A percentile compares a stretch with the other conserved stretches of the same genome.
These are phyloP conservation scores for Pseudomicrostroma phylloplanum DNA, from an alignment of 1,284 basidiomycete genomes.

Conservation along the genomic window DNA sequence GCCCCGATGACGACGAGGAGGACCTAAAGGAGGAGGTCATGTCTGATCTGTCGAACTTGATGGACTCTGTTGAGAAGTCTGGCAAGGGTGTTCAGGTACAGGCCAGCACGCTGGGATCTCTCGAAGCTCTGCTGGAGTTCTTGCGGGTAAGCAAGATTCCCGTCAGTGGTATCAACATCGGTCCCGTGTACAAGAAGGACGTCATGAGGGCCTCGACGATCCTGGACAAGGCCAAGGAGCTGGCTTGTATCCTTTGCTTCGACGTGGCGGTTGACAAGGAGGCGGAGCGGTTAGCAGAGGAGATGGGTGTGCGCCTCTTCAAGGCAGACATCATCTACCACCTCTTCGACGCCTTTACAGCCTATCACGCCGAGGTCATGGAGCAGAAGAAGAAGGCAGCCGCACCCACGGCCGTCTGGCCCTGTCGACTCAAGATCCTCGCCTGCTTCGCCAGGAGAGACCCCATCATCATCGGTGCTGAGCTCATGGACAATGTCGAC, in stretches of 20 bases:
- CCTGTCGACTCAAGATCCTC: slow-evolving; percentile 84
- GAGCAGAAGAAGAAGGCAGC: slow-evolving; percentile 90
- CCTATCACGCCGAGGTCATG: slow-evolving; percentile 85
- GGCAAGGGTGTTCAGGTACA: slow-evolving; percentile 96
- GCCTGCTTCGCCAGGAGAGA: slow-evolving; percentile 93
- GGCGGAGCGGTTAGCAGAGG: slow-evolving; percentile 81
- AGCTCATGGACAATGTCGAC: slow-evolving; percentile 76
- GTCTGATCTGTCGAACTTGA: slow-evolving; percentile 84
- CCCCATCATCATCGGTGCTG: slow-evolving; percentile 90
- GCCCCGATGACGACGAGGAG: slow-evolving; percentile 93
- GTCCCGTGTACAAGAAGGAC: slow-evolving; percentile 93
- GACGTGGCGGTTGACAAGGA: slow-evolving; percentile 88
- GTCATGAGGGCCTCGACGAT: slow-evolving; percentile 88
- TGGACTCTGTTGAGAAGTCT: slow-evolving; percentile 87
- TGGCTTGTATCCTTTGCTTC: slow-evolving; percentile 92
- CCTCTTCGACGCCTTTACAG: slow-evolving; percentile 92
- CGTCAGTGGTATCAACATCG: slow-evolving; percentile 80
- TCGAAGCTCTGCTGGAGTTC: slow-evolving; percentile 96
- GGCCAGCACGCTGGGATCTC: slow-evolving; percentile 91
- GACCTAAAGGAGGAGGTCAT: slow-evolving; percentile 91
- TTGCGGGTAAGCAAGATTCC: slow-evolving; percentile 92
- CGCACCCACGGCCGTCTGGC: slow-evolving; percentile 93
- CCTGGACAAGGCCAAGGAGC: slow-evolving; percentile 92
- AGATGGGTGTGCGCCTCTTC: slow-evolving; percentile 88
- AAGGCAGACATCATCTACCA: slow-evolving; percentile 99